Evolutionary conservation across 2,329 filamentous ascomycete species (phyloP).

Genomic region (Trichoderma koningii): DNA sequence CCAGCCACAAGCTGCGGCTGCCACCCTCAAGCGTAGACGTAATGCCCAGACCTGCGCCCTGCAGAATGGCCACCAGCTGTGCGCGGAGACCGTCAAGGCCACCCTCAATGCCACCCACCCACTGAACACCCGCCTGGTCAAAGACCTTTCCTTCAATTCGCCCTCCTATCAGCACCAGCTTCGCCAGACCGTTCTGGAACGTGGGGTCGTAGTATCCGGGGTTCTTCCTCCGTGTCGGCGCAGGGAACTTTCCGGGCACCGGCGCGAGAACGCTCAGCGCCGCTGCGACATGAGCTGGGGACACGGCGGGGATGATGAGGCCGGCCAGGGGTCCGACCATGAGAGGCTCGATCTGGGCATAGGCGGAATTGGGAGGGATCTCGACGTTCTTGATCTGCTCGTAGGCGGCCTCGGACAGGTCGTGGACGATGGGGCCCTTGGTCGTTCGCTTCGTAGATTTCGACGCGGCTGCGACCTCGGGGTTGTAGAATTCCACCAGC

Average conservation of each 20-base stretch:
- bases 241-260: conserved; percentile 69
- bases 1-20: conserved; percentile 80
- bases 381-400: conserved; percentile 47
- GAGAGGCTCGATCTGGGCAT: conserved; percentile 68
- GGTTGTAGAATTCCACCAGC: conserved; percentile 80
- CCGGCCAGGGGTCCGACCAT: conserved; percentile 80
- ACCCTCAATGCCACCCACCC: conserved; percentile 74
- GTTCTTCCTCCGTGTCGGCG: conserved; percentile 72
- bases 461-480: conserved; percentile 43
- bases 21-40: conserved; percentile 78
- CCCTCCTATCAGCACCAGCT: conserved; percentile 83
- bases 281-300: conserved; percentile 79
- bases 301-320: conserved; percentile 78
- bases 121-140: conserved; percentile 68
- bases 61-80: conserved; percentile 79
- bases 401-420: conserved; percentile 58
- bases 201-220: conserved; percentile 79
- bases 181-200: conserved; percentile 81
- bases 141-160: conserved; percentile 84
- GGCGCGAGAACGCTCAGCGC: conserved; percentile 79
- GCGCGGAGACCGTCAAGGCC: conserved; percentile 78
- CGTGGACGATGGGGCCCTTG: conserved; percentile 47
- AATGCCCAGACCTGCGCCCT: conserved; percentile 75
- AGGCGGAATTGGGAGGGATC: conserved; percentile 45
- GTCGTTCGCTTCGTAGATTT: conserved; percentile 38